Evolutionary conservation across 2,329 filamentous ascomycete genomes (phyloP), one percentile per base, ranked within the genome.

Genomic region (Pestalotiopsis sp.): DNA sequence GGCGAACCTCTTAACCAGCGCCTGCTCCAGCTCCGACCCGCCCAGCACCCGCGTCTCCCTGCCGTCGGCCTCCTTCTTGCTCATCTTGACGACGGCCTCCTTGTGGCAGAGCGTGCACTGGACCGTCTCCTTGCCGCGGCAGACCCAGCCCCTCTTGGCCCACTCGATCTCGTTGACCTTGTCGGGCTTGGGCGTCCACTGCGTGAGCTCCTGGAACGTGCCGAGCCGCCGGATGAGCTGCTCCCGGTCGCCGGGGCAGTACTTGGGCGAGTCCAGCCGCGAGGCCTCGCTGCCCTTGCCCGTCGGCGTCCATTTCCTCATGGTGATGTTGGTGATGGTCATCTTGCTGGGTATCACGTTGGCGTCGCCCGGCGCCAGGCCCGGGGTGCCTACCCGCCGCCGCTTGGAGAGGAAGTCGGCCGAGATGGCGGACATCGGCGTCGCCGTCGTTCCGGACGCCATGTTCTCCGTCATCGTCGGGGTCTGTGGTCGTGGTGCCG

Each of bases 81-180:
- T 91, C 41, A 97, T 83, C 80, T 93, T 94, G 66, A 98, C 92
- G 4, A 96, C 88, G 56, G 98, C 85, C 74, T 97, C 93, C 75
- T 92, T 91, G 76, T 92, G 91, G 76, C 96, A 99, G 2, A 95
- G 89, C 56, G 92, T 91, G 78, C 96, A 99, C 20, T 90, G 89
- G 17, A 98, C 93, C 3, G 92, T 92, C 80, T 97, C 94, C 72
- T 90, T 90, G 74, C 92, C 92, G 60, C 92, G 90, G 75, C 95
- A 98, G 3, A 91, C 86, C 95, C 96, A 99, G 0, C 95, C 95
- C 69, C 93, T 85, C 83, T 95, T 97, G 0, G 95, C 95, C 96
- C 96, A 99, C 78, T 94, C 92, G 7, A 98, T 90, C 81, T 98
- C 96, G 77, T 90, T 94, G 74, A 98, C 91, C 41, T 85, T 86